Conservation (phyloP, 805 yeast genomes). For the Schwanniomyces pseudopolymorphus region DNA sequence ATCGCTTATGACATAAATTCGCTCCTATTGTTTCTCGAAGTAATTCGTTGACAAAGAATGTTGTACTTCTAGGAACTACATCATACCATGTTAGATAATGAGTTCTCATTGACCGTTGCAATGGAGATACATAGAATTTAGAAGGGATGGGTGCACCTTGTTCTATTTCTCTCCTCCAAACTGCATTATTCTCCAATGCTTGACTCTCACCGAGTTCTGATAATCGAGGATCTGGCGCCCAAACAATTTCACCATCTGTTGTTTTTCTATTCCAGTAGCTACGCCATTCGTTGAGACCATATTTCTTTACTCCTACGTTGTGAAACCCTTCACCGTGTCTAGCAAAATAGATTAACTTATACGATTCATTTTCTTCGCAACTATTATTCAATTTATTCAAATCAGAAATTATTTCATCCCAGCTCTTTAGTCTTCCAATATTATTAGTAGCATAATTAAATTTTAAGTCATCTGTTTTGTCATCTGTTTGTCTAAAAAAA, state of each 20-base stretch:
- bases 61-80: constrained; percentile 18
- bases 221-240: constrained; percentile 63
- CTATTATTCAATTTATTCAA: constrained; percentile 34
- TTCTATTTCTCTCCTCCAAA: constrained; percentile 43
- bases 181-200: constrained; percentile 47
- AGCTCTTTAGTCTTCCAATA: constrained; percentile 43
- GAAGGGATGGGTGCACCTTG: constrained; percentile 58
- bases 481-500: constrained; percentile 49
- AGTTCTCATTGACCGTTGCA: constrained; percentile 63
- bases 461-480: constrained; percentile 42
- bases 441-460: constrained; percentile 44
- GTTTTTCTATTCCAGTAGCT: constrained; percentile 48
- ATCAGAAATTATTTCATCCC: constrained; percentile 37
- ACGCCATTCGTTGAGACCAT: constrained; percentile 59
- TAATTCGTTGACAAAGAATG: constrained; percentile 40
- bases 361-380: constrained; percentile 36
- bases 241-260: constrained; percentile 54
- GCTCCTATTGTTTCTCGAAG: constrained; percentile 62
- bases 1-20: constrained; percentile 61
- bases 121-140: constrained; percentile 58
- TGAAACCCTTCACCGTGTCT: constrained; percentile 75
- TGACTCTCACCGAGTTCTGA: constrained; percentile 57
- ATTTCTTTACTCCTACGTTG: constrained; percentile 53
- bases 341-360: constrained; percentile 53
- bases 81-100: constrained; percentile 51